A percentile compares a stretch with the other conserved stretches of the same genome.
Conservation (phyloP, 2,329 filamentous ascomycete genomes). For the Dryadomyces quercus-mongolicae region DNA sequence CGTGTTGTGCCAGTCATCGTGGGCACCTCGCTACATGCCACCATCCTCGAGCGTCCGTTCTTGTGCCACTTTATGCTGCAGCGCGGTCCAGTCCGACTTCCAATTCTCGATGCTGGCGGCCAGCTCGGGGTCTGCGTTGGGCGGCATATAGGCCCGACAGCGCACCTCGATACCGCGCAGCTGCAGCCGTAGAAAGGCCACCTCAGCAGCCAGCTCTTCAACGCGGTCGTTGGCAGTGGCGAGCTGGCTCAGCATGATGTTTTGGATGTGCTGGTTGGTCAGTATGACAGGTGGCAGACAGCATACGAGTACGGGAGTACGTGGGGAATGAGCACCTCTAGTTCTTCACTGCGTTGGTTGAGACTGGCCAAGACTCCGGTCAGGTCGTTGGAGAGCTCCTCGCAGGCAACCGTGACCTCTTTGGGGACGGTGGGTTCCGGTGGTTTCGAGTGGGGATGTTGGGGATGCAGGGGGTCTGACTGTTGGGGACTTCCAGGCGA, state of each 20-base stretch:
- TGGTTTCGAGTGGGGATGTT: neutral
- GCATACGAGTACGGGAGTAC: too few relatives aligned
- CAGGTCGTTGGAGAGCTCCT: conserved; percentile 38
- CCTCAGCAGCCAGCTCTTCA: conserved; percentile 44
- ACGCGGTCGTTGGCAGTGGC: conserved; percentile 29
- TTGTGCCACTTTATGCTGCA: conserved; percentile 16
- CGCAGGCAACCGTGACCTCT: conserved; percentile 18
- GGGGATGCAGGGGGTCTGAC: neutral
- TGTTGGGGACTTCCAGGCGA: neutral
- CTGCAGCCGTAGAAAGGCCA: conserved; percentile 49
- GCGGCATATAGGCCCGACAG: conserved; percentile 32
- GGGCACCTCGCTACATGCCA: neutral
- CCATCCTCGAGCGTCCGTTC: conserved; percentile 2
- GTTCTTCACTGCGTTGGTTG: conserved; percentile 44
- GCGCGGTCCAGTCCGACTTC: conserved; percentile 45
- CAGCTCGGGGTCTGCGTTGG: conserved; percentile 40
- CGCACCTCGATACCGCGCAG: conserved; percentile 51
- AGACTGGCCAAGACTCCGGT: conserved; percentile 37
- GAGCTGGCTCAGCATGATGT: conserved; percentile 28
- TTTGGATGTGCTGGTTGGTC: conserved; percentile 25
- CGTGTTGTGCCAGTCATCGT: neutral
- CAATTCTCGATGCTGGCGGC: conserved; percentile 46
- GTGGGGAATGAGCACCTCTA: conserved; percentile 18
- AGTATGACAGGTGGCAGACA: neutral
- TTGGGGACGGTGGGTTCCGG: neutral